A percentile compares a stretch with the other conserved stretches of the same genome.
These are phyloP conservation scores for Wallacemonas sp. DNA, from an alignment of 208 protist genomes.

Conservation along the genomic window DNA sequence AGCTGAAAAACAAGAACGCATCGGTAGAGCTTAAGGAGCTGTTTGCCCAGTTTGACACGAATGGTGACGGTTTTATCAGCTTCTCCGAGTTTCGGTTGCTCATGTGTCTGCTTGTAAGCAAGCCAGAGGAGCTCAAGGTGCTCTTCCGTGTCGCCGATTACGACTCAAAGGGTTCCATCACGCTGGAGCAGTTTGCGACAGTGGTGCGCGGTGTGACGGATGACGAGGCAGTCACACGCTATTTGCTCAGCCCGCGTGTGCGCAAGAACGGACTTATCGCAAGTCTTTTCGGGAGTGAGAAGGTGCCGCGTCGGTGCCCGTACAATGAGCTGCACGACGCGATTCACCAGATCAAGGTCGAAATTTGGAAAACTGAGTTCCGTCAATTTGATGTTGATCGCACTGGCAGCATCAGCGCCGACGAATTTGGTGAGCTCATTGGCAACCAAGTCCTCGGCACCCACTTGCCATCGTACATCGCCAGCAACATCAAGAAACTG, in stretches of 20 bases:
- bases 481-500: conserved; percentile 78
- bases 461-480: conserved; percentile 84
- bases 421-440: conserved; percentile 77
- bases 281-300: conserved; percentile 59
- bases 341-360: conserved; percentile 55
- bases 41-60: conserved; percentile 77
- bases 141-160: conserved; percentile 71
- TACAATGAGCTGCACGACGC: conserved; percentile 49
- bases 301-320: conserved; percentile 34
- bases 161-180: conserved; percentile 47
- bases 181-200: conserved; percentile 68
- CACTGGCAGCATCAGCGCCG: conserved; percentile 51
- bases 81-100: conserved; percentile 84
- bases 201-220: conserved; percentile 70
- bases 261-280: conserved; percentile 57
- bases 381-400: conserved; percentile 59
- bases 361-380: conserved; percentile 86
- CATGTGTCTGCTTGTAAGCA: conserved; percentile 74
- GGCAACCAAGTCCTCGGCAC: conserved; percentile 78
- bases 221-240: conserved; percentile 45
- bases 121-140: conserved; percentile 43
- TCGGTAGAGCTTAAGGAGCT: conserved; percentile 42
- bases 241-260: conserved; percentile 35
- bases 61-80: conserved; percentile 76
- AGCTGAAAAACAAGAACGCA: conserved; percentile 20